A percentile compares a stretch with the other conserved stretches of the same genome.
Conservation (phyloP, 2,329 filamentous ascomycete genomes). For the Pseudogymnoascus verrucosus region DNA sequence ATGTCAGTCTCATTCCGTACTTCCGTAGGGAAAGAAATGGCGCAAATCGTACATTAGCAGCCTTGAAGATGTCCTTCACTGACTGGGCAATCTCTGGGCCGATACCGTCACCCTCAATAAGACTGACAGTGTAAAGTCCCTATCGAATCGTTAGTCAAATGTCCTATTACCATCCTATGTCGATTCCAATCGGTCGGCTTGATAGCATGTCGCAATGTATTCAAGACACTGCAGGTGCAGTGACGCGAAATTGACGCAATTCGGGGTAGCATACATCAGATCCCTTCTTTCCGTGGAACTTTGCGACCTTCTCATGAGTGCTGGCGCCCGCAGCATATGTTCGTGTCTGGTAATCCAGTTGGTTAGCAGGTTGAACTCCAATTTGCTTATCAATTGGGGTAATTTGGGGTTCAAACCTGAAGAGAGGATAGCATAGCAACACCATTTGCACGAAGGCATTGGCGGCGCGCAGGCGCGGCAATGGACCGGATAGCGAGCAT, state of each 20-base stretch:
- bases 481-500: slow-evolving; percentile 82
- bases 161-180: slow-evolving; percentile 10
- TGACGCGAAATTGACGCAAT: slow-evolving; percentile 27
- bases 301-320: slow-evolving; percentile 66
- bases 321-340: slow-evolving; percentile 52
- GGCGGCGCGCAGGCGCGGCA: slow-evolving; percentile 65
- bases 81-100: slow-evolving; percentile 96
- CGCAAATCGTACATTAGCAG: slow-evolving; percentile 64
- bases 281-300: slow-evolving; percentile 88
- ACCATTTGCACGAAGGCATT: slow-evolving; percentile 66
- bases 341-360: slow-evolving; percentile 35
- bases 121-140: slow-evolving; percentile 91
- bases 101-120: slow-evolving; percentile 99
- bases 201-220: neutral
- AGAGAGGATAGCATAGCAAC: slow-evolving; percentile 3
- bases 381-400: slow-evolving; percentile 6
- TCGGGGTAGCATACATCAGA: slow-evolving; percentile 59
- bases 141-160: slow-evolving; percentile 32
- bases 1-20: slow-evolving; percentile 17
- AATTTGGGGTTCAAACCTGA: slow-evolving; percentile 4
- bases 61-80: slow-evolving; percentile 97
- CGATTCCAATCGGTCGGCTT: slow-evolving; percentile 11
- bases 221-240: neutral
- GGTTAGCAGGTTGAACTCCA: slow-evolving; percentile 19
- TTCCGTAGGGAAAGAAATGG: neutral